phyloP scores from a whole-genome alignment of 1,284 basidiomycete genomes.

The Entoloma clypeatum region DNA sequence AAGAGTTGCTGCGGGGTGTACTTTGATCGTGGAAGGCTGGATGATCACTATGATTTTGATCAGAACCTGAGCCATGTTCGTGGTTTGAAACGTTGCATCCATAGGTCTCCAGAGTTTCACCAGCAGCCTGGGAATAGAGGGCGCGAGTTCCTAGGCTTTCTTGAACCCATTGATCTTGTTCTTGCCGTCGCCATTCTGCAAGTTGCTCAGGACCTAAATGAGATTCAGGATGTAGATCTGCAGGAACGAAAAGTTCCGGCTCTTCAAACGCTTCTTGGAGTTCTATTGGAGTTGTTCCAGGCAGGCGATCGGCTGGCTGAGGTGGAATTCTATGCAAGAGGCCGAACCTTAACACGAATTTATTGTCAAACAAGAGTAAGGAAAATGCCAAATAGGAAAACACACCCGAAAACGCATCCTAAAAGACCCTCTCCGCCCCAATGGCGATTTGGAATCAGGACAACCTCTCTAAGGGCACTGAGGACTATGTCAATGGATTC shows the following conservation, averaged over 20 bases:
- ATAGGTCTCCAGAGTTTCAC: constrained; percentile 8
- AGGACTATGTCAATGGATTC: constrained; percentile 11
- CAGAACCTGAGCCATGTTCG: no score
- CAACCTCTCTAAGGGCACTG: constrained; percentile 87
- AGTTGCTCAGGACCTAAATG: constrained; percentile 31
- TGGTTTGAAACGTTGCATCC: constrained; percentile 1
- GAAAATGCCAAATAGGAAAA: constrained; percentile 12
- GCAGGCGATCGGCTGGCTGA: constrained; percentile 49
- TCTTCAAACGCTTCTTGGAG: constrained; percentile 51
- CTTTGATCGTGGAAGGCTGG: no score
- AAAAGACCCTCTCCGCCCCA: constrained; percentile 95
- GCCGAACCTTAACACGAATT: constrained; percentile 52
- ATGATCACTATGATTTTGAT: no score
- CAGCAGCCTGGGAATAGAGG: constrained; percentile 18
- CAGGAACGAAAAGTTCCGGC: constrained; percentile 68
- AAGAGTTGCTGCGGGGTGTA: no score
- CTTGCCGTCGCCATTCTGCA: constrained; percentile 36
- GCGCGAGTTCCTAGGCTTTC: constrained; percentile 27
- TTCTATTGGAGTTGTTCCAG: constrained; percentile 52
- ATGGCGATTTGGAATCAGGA: constrained; percentile 89
- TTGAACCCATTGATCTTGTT: constrained; percentile 39
- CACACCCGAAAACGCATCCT: constrained; percentile 91
- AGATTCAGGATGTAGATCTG: constrained; percentile 44
- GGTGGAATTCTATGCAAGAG: constrained; percentile 88
- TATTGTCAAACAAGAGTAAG: constrained; percentile 9